Conservation (phyloP, 352 stramenopile species). For the Globisporangium paddicum region DNA sequence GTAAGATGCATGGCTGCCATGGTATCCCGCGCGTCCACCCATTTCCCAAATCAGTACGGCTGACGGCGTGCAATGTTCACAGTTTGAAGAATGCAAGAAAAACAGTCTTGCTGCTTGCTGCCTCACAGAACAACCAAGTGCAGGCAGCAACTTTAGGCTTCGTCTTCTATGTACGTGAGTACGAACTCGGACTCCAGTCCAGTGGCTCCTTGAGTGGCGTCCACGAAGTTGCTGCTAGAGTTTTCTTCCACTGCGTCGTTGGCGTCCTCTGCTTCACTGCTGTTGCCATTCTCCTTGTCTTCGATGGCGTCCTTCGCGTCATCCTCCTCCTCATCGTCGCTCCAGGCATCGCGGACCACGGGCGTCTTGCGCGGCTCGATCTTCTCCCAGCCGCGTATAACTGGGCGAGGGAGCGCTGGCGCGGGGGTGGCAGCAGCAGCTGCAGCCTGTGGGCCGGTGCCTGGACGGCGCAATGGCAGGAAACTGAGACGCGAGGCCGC, state of each 20-base stretch:
- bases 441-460: constrained; percentile 6
- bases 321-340: constrained; percentile 49
- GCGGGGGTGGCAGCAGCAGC: constrained; percentile 13
- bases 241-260: constrained; percentile 13
- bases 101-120: not conserved
- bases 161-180: constrained; percentile 20
- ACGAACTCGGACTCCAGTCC: constrained; percentile 11
- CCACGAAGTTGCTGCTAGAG: constrained; percentile 7
- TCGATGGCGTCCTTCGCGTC: constrained; percentile 5
- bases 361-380: constrained; percentile 41
- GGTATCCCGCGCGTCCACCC: too few species aligned
- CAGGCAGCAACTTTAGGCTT: constrained; percentile 4
- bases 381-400: constrained; percentile 62
- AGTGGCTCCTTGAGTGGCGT: constrained; percentile 6
- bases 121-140: not conserved
- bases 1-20: too few species aligned
- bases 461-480: constrained; percentile 34
- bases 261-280: constrained; percentile 9
- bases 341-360: constrained; percentile 67
- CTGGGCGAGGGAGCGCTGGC: constrained; percentile 16
- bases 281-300: constrained; percentile 15
- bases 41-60: too few species aligned
- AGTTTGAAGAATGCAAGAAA: not conserved
- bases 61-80: not conserved
- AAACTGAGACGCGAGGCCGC: constrained; percentile 47